Base-by-base conservation (phyloP, 2,329 filamentous ascomycete species). In the Sporothrix phasma region DNA sequence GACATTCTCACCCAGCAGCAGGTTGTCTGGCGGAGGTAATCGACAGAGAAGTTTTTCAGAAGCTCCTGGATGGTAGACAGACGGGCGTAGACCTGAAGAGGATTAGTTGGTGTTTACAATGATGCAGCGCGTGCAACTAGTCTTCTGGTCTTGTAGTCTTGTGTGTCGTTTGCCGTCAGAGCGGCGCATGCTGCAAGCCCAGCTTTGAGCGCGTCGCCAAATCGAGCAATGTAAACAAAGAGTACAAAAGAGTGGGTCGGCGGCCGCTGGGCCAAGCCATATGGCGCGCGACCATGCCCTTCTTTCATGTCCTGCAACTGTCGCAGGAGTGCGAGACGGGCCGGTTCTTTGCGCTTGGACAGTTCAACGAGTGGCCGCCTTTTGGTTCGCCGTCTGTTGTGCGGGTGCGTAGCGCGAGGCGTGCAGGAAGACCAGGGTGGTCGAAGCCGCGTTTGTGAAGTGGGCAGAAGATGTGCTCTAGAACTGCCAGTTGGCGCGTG, bases 21-120 rank as follows among this genome's bases (percentile, higher is more conserved):
- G 86, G 74, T 92, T 91, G 89, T 92, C 80, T 96, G 91, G 73
- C 90, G 88, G 72, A 95, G 84, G 77, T 96, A 96, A 70, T 92
- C 90, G 71, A 85, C 83, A 68, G 89, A 88, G 70, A 96, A 87
- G 65, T 87, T 87, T 72, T 89, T 87, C 73, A 96, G 86, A 46
- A 91, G 84, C 66, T 87, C 85, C 72, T 92, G 85, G 60, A 97
- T 88, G 65, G 88, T 89, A 68, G 88, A 85, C 68, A 96, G 86
- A 64, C 90, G 85, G 72, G 89, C 82, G 70, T 90, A 84, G 69
- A 93, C 86, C 89, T 93, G 73, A 75, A 82, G 65, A n/a, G 13
- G 29, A 17, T 34, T 37, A 59, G 47, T 13, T n/a, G 51, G 5
- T 7, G 34, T 10, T 22, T 22, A 17, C 29, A 31, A 58, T n/a